Evolutionary conservation across 164 flowering plant genomes (phyloP).

Genomic region (Annona cherimola): DNA sequence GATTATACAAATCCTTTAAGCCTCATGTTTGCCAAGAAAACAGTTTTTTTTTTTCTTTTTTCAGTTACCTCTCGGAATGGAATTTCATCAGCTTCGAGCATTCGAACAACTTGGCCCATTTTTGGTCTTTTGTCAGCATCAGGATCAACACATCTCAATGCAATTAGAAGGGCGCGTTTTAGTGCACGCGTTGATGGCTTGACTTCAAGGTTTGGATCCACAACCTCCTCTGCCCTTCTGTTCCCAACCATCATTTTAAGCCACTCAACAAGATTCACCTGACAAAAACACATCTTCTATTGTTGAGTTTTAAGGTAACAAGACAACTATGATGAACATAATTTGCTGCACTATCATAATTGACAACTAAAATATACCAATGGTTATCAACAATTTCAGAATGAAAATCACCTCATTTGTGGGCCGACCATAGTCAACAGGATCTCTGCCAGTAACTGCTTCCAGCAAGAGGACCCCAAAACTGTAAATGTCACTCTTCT

Average conservation of each 20-base stretch:
- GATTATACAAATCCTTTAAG: not conserved
- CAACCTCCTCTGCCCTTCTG: constrained; percentile 38
- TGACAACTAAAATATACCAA: not conserved
- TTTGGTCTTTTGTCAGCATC: constrained; percentile 41
- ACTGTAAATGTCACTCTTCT: constrained; percentile 50
- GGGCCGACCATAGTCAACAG: constrained; percentile 47
- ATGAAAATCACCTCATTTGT: constrained; percentile 32
- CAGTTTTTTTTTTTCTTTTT: not conserved
- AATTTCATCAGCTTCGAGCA: constrained; percentile 36
- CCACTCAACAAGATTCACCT: constrained; percentile 56
- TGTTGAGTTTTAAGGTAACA: not conserved
- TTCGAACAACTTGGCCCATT: constrained; percentile 36
- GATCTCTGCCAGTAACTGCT: constrained; percentile 47
- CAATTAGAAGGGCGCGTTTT: constrained; percentile 40
- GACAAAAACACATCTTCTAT: constrained; percentile 4
- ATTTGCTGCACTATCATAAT: not conserved
- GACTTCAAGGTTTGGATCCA: constrained; percentile 33
- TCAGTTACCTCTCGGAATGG: constrained; percentile 31
- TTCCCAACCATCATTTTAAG: constrained; percentile 42
- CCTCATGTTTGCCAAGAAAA: not conserved
- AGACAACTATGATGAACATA: not conserved
- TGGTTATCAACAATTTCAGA: not conserved
- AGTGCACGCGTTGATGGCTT: constrained; percentile 34
- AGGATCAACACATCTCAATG: constrained; percentile 45
- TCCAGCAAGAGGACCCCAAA: constrained; percentile 46